Percentiles rank a stretch among this genome's conserved stretches.
Conservation (phyloP, 2,329 filamentous ascomycete genomes). For the Alternaria triticimaculans region DNA sequence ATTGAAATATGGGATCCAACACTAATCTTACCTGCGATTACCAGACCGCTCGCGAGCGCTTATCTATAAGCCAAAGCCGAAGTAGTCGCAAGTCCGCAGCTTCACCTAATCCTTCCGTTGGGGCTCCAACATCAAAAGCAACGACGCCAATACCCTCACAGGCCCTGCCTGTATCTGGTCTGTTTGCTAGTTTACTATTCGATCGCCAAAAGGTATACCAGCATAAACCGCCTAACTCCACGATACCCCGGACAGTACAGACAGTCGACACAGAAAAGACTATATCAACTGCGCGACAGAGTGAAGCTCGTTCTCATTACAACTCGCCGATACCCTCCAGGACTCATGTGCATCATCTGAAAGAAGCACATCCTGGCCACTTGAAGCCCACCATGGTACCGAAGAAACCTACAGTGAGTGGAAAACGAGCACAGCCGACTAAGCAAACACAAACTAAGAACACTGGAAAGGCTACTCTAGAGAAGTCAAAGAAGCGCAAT, state of each 20-base stretch:
- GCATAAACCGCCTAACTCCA: not conserved
- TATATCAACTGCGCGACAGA: too few species aligned
- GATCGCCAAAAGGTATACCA: constrained; percentile 14
- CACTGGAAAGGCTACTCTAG: not conserved
- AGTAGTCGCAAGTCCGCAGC: not conserved
- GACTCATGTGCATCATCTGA: not conserved
- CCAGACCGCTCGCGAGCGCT: not conserved
- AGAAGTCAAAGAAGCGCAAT: not conserved
- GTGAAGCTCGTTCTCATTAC: not conserved
- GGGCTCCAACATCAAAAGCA: not conserved
- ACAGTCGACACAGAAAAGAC: not conserved
- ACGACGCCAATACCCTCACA: not conserved
- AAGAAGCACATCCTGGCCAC: not conserved
- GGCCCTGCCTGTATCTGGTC: not conserved
- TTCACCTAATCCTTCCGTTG: not conserved
- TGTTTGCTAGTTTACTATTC: constrained; percentile 16
- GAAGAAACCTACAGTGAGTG: not conserved
- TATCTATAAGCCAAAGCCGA: not conserved
- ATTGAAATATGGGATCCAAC: constrained; percentile 2
- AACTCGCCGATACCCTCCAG: not conserved
- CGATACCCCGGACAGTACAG: not conserved
- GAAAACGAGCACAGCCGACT: not conserved
- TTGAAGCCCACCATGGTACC: not conserved
- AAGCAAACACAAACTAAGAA: not conserved
- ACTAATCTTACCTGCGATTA: not conserved